These are phyloP conservation scores for Cydonia oblonga DNA, from an alignment of 331 rosid species.

Conservation along the genomic window DNA sequence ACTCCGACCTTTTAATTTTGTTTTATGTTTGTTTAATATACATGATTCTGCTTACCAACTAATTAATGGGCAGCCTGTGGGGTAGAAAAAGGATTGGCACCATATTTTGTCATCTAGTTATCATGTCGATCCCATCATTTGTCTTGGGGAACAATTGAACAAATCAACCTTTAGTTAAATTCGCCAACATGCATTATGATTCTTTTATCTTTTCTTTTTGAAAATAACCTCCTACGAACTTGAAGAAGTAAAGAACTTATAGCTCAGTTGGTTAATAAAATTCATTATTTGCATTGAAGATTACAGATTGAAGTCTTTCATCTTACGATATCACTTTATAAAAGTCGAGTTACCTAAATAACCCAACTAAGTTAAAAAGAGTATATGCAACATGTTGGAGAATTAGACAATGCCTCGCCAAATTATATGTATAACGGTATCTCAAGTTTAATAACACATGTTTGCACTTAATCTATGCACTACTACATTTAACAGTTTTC, in stretches of 20 bases:
- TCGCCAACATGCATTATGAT: background rate
- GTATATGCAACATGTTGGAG: background rate
- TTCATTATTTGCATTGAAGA: background rate
- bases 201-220: background rate
- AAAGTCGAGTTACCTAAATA: background rate
- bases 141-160: conserved; percentile 7
- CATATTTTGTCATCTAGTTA: conserved; percentile 10
- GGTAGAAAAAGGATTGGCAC: background rate
- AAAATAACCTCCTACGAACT: background rate
- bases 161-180: background rate
- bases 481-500: too few relatives aligned
- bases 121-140: conserved; percentile 8
- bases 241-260: background rate
- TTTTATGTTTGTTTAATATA: background rate
- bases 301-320: rapidly evolving
- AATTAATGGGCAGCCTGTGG: background rate
- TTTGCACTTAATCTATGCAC: background rate
- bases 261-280: too few relatives aligned
- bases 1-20: background rate
- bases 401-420: background rate
- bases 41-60: background rate
- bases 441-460: background rate
- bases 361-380: background rate
- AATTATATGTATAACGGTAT: background rate
- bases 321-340: too few relatives aligned